These are phyloP conservation scores for Lactifluus pinguis DNA, from an alignment of 768 basidiomycete genomes.

Conservation along the genomic window DNA sequence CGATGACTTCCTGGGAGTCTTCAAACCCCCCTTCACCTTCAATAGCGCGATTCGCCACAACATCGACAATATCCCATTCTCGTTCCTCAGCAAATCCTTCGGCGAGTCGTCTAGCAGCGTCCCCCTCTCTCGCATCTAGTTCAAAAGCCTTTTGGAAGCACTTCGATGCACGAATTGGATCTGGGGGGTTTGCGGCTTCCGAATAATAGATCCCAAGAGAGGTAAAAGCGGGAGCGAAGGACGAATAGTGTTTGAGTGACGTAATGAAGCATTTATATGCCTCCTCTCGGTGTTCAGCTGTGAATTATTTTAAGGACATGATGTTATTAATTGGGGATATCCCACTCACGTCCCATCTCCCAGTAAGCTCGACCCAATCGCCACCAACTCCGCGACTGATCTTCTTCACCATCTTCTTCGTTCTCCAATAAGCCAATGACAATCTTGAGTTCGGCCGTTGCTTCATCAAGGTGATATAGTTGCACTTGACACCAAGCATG, in stretches of 20 bases:
- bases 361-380: constrained; percentile 71
- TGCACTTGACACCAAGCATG: constrained; percentile 76
- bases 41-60: constrained; percentile 87
- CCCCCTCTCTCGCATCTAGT: constrained; percentile 79
- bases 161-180: constrained; percentile 79
- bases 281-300: constrained; percentile 46
- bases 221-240: constrained; percentile 88
- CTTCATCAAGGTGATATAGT: constrained; percentile 36
- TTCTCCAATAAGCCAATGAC: constrained; percentile 39
- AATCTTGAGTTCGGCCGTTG: constrained; percentile 37
- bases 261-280: constrained; percentile 75
- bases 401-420: constrained; percentile 40
- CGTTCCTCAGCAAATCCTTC: constrained; percentile 85
- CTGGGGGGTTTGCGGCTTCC: constrained; percentile 59
- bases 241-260: constrained; percentile 62
- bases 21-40: constrained; percentile 82
- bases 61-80: constrained; percentile 94
- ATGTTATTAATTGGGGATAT: background rate
- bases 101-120: constrained; percentile 77
- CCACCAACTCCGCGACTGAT: constrained; percentile 78
- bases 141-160: constrained; percentile 99
- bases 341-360: constrained; percentile 54
- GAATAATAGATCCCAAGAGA: constrained; percentile 87
- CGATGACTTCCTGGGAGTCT: constrained; percentile 32
- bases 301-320: background rate